These are phyloP conservation scores for Candida freyschussii DNA, from an alignment of 1,139 yeast genomes.

Conservation along the genomic window DNA sequence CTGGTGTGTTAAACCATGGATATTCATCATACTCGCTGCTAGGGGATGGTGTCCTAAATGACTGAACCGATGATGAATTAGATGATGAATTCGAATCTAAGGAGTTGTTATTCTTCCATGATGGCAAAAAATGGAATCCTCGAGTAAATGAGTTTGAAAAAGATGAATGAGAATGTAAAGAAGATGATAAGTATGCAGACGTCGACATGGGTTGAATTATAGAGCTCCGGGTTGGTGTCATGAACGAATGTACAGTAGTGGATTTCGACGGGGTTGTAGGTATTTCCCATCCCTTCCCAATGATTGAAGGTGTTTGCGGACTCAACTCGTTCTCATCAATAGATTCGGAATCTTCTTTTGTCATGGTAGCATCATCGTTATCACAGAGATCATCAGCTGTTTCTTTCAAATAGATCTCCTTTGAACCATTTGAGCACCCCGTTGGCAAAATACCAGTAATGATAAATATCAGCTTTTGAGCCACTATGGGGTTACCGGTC, in stretches of 20 bases:
- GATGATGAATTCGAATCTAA: conserved; percentile 17
- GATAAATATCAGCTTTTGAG: conserved; percentile 53
- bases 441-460: conserved; percentile 45
- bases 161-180: conserved; percentile 18
- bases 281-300: conserved; percentile 25
- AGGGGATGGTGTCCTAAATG: conserved; percentile 22
- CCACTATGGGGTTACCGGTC: conserved; percentile 59
- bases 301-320: conserved; percentile 22
- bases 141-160: conserved; percentile 23
- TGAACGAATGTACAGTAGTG: conserved; percentile 18
- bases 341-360: conserved; percentile 5
- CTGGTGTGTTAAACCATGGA: conserved; percentile 19
- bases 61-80: conserved; percentile 6
- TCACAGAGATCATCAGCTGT: conserved; percentile 3
- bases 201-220: conserved; percentile 20
- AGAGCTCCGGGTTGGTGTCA: conserved; percentile 17
- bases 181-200: conserved; percentile 24
- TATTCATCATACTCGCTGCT: conserved; percentile 24
- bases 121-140: conserved; percentile 23
- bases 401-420: not conserved
- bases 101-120: conserved; percentile 21
- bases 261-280: conserved; percentile 25
- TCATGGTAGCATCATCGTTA: not conserved
- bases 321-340: conserved; percentile 4
- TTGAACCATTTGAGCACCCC: too few species aligned